Evolutionary conservation across 192 early-diverging fungal genomes (phyloP).

Genomic region (Phlyctochytrium bullatum): DNA sequence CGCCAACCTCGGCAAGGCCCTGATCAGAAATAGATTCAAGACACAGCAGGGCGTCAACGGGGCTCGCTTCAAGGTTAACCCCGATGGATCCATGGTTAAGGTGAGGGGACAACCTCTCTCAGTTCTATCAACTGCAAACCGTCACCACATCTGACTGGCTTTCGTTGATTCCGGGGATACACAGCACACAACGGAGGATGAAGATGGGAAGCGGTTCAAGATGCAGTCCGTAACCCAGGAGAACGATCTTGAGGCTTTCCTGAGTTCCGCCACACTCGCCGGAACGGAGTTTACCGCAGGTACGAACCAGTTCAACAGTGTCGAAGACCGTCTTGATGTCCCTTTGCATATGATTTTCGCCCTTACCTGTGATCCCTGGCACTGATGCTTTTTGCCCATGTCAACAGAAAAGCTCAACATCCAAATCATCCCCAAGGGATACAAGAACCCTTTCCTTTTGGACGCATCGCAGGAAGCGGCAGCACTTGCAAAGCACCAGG

Average conservation of each 20-base stretch:
- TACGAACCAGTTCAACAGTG: too few species aligned
- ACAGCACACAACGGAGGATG: slow-evolving; percentile 78
- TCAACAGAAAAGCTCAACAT: slow-evolving; percentile 72
- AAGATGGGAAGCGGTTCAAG: slow-evolving; percentile 75
- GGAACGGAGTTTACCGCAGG: slow-evolving; percentile 91
- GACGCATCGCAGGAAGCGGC: slow-evolving; percentile 74
- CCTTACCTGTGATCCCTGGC: not conserved
- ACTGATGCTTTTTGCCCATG: slow-evolving; percentile 1
- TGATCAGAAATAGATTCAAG: slow-evolving; percentile 47
- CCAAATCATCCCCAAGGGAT: slow-evolving; percentile 69
- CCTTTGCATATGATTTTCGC: not conserved
- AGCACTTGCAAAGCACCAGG: slow-evolving; percentile 72
- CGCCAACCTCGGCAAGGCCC: slow-evolving; percentile 42
- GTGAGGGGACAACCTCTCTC: not conserved
- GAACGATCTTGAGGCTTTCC: slow-evolving; percentile 94
- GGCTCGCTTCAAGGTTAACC: slow-evolving; percentile 35
- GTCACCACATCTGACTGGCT: not conserved
- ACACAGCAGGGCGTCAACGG: slow-evolving; percentile 20
- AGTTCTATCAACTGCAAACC: not conserved
- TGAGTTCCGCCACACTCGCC: slow-evolving; percentile 90
- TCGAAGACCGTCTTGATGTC: too few species aligned
- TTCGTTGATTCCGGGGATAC: not conserved
- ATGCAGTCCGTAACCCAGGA: slow-evolving; percentile 97
- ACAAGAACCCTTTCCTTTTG: slow-evolving; percentile 80
- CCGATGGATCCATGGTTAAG: slow-evolving; percentile 46